phyloP scores from a whole-genome alignment of 23 red algal genomes.

The Gracilaria caudata region DNA sequence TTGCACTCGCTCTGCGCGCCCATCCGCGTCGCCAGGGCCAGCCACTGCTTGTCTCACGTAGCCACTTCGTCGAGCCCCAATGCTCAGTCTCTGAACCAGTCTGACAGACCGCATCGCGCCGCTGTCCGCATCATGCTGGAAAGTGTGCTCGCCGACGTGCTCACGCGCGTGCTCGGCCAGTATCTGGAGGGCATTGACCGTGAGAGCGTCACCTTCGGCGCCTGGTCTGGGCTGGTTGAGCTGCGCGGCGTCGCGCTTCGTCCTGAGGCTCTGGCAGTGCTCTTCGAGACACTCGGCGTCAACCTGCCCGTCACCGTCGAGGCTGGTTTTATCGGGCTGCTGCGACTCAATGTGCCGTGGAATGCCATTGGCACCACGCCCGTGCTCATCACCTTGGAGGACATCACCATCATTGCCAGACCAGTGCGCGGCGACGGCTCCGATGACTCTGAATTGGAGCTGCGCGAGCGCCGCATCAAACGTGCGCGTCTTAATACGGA shows the following conservation, averaged over 20 bases:
- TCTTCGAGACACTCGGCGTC: constrained; percentile 83
- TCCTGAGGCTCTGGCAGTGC: constrained; percentile 79
- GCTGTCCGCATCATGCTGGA: constrained; percentile 73
- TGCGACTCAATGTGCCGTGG: constrained; percentile 88
- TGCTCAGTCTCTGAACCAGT: no score
- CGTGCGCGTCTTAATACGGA: constrained; percentile 74
- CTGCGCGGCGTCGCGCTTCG: constrained; percentile 78
- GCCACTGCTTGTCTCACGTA: no score
- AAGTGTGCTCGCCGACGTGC: constrained; percentile 76
- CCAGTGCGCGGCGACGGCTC: constrained; percentile 56
- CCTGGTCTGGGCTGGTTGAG: constrained; percentile 88
- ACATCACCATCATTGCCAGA: constrained; percentile 72
- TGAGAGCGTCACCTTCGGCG: constrained; percentile 71
- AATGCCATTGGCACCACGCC: constrained; percentile 81
- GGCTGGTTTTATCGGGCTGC: constrained; percentile 75
- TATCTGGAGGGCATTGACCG: constrained; percentile 91
- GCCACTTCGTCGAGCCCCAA: no score
- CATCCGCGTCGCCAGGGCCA: no score
- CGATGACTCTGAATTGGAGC: constrained; percentile 56
- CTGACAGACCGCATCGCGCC: no score
- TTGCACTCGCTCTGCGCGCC: no score
- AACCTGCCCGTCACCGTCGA: constrained; percentile 74
- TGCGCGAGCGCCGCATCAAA: constrained; percentile 67
- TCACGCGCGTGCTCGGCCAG: constrained; percentile 82
- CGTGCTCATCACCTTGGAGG: constrained; percentile 65